Base-by-base conservation (phyloP, 257 asterid species). In the Sherardia arvensis region DNA sequence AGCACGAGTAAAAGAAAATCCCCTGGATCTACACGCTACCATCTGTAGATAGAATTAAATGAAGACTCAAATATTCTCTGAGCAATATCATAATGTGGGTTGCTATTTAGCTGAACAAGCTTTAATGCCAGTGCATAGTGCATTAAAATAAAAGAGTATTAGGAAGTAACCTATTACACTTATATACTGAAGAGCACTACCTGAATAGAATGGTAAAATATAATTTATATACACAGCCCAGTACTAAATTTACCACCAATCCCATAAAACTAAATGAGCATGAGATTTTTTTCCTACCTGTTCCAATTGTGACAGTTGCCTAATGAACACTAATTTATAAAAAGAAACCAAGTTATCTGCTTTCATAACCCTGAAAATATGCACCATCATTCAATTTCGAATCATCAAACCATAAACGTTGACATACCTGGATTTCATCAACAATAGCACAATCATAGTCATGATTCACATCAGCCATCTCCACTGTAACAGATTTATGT, bases 1-100 rank as follows among this genome's bases (percentile, higher is more conserved):
- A 62, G 99, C 99, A 77, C 99, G 91, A 61, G 97, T 92, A 79
- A 92, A 92, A 53, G 97, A 85, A 80, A 74, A 92, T 4, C 99
- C 99, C 77, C 99, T 81, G 8, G 88, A 70, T 72, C 71, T 79
- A 69, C 96, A 91, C 32, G 85, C 94, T 75, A 91, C 48, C 96
- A 91, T 91, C 98, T 91, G 80, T 29, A 69, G 53, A 38, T 20
- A 57, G 47, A 71, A 63, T 59, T n/a, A 43, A 65, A 29, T 9
- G 30, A 15, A 62, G 34, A 6, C 6, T 36, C 18, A 64, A 33
- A 28, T 57, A 3, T 45, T 54, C 38, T 27, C 11, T 20, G 20
- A 15, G 48, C 23, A 34, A n/a, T 36, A 60, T 12, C 66, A 61
- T 23, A 18, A 61, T 61, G 17, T 36, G n/a, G n/a, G n/a, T n/a